These are phyloP conservation scores for Sicyos edulis DNA, from an alignment of 306 rosid genomes.

Conservation along the genomic window DNA sequence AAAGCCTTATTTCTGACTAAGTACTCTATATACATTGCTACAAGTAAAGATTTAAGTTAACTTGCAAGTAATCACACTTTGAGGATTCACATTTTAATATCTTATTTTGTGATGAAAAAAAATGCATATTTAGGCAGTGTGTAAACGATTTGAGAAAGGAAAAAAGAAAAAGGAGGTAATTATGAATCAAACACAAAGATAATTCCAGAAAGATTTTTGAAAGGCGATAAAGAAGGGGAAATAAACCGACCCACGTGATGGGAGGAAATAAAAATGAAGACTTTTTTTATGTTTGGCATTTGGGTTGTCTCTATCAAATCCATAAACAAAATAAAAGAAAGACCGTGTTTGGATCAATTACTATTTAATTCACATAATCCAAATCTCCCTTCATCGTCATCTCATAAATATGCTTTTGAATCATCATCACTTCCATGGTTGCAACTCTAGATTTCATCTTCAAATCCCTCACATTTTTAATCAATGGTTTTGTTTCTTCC, in stretches of 20 bases:
- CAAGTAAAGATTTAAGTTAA: too few relatives aligned
- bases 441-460: too few relatives aligned
- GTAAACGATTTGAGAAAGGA: neutral
- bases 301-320: constrained; percentile 11
- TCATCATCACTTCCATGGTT: neutral
- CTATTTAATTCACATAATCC: neutral
- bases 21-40: too few relatives aligned
- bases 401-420: constrained; percentile 11
- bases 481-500: too few relatives aligned
- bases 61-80: too few relatives aligned
- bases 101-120: neutral
- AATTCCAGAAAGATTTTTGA: neutral
- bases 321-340: neutral
- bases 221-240: neutral
- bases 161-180: neutral
- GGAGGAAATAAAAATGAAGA: neutral
- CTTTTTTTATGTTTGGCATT: neutral
- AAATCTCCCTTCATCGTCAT: neutral
- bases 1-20: too few relatives aligned
- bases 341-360: neutral
- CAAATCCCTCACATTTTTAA: too few relatives aligned
- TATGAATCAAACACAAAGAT: neutral
- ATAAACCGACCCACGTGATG: constrained; percentile 17
- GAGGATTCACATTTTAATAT: too few relatives aligned
- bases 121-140: constrained; percentile 10